phyloP scores from a whole-genome alignment of 169 alveolate genomes.

The Plasmodium chabaudi region DNA sequence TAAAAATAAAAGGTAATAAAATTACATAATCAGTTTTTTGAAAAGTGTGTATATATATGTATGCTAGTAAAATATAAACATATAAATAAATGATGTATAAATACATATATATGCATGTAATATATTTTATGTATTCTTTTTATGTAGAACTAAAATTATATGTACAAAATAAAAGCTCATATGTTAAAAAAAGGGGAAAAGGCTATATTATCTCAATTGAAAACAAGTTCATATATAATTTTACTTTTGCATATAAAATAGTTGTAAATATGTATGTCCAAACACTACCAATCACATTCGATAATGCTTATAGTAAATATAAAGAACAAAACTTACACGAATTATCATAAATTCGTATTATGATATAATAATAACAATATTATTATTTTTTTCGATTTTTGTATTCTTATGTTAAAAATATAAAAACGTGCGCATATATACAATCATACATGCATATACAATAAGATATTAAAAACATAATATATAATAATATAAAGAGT shows the following conservation, averaged over 20 bases:
- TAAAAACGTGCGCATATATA: not conserved
- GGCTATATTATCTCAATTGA: not conserved
- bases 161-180: not conserved
- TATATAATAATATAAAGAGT: not conserved
- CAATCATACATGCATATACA: not conserved
- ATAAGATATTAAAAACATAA: not conserved
- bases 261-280: not conserved
- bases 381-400: not conserved
- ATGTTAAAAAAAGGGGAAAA: not conserved
- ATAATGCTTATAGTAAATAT: not conserved
- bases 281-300: not conserved
- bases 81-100: not conserved
- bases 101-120: not conserved
- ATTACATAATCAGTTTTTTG: not conserved
- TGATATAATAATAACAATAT: not conserved
- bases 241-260: not conserved
- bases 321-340: not conserved
- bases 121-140: not conserved
- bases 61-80: not conserved
- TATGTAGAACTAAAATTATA: constrained; percentile 3
- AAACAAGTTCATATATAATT: not conserved
- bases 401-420: not conserved
- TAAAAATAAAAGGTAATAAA: not conserved
- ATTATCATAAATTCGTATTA: not conserved
- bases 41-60: not conserved